phyloP scores from a whole-genome alignment of 176 grass and related monocot species.

The Pontederia crassipes region DNA sequence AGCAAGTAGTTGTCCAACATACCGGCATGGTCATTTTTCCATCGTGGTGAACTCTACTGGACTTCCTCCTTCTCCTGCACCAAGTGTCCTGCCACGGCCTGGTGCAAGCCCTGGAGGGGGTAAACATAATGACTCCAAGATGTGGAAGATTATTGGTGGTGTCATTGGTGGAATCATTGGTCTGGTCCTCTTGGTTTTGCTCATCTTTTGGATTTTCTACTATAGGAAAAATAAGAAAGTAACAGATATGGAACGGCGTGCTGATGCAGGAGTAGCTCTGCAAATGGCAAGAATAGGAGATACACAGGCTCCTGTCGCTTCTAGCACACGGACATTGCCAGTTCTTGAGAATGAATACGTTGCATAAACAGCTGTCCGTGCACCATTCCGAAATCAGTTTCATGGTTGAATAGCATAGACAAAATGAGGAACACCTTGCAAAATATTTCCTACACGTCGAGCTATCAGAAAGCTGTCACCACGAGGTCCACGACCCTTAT shows the following conservation, averaged over 20 bases:
- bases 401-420: not conserved
- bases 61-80: constrained; percentile 37
- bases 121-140: constrained; percentile 39
- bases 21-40: constrained; percentile 57
- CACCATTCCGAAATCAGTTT: constrained; percentile 1
- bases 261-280: constrained; percentile 54
- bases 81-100: constrained; percentile 15
- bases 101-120: not conserved
- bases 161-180: constrained; percentile 32
- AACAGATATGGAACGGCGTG: constrained; percentile 48
- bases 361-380: constrained; percentile 19
- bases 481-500: constrained; percentile 1
- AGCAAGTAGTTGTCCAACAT: constrained; percentile 31
- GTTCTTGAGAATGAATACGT: constrained; percentile 70
- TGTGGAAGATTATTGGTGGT: constrained; percentile 57
- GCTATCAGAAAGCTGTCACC: constrained; percentile 15
- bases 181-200: constrained; percentile 36
- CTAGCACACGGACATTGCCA: constrained; percentile 51
- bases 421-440: not conserved
- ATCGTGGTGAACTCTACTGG: constrained; percentile 77
- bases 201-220: constrained; percentile 32
- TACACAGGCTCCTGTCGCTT: constrained; percentile 50
- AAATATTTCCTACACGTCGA: constrained; percentile 12
- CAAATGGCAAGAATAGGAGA: constrained; percentile 58
- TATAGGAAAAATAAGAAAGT: constrained; percentile 38